A percentile compares a stretch with the other conserved stretches of the same genome.
phyloP scores from a whole-genome alignment of 352 stramenopile genomes.

The Pythium biforme region DNA sequence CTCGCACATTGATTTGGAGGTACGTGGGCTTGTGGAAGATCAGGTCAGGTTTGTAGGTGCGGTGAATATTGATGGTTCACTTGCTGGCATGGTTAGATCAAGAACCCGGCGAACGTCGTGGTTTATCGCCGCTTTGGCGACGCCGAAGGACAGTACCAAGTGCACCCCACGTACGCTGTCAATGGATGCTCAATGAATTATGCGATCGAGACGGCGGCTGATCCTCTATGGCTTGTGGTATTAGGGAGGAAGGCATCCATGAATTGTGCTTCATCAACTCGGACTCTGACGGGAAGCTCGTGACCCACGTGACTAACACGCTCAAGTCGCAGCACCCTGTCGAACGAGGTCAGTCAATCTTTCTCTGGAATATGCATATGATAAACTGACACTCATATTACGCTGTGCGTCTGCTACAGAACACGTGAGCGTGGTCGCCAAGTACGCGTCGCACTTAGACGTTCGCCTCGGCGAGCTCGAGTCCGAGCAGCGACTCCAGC shows the following conservation, averaged over 20 bases:
- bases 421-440: conserved; percentile 76
- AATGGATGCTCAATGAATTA: background rate
- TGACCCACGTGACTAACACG: conserved; percentile 81
- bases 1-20: conserved; percentile 69
- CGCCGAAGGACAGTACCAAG: conserved; percentile 68
- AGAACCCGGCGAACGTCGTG: conserved; percentile 55
- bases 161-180: conserved; percentile 50
- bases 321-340: conserved; percentile 80
- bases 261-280: conserved; percentile 79
- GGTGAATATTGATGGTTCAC: no score
- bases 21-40: background rate
- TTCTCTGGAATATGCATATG: background rate
- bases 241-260: conserved; percentile 49
- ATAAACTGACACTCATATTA: no score
- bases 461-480: conserved; percentile 76
- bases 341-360: conserved; percentile 45
- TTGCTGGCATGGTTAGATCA: conserved; percentile 35
- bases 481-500: conserved; percentile 71
- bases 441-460: conserved; percentile 80
- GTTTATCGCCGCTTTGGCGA: conserved; percentile 61
- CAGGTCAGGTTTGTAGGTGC: no score
- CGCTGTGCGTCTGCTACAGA: conserved; percentile 30
- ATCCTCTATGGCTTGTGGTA: background rate
- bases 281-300: conserved; percentile 67
- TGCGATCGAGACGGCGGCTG: background rate